A percentile compares a stretch with the other conserved stretches of the same genome.
phyloP scores from a whole-genome alignment of 345 rosid genomes.

The Streptanthus diversifolius region DNA sequence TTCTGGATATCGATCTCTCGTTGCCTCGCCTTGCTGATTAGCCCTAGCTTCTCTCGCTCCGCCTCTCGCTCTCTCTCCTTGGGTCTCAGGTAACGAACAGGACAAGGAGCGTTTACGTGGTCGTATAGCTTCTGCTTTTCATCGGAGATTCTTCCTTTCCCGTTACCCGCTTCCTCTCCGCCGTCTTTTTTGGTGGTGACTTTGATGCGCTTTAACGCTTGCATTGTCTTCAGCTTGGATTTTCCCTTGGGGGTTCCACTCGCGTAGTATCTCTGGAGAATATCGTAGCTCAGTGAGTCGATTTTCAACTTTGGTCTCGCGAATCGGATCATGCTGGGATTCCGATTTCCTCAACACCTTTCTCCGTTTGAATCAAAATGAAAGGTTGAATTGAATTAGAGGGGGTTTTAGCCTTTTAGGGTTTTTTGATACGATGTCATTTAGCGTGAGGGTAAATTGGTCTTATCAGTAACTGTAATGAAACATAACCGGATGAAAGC shows the following conservation, averaged over 20 bases:
- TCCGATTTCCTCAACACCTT: not conserved
- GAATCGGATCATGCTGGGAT: slow-evolving; percentile 36
- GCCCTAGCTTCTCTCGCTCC: slow-evolving; percentile 67
- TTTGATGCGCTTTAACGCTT: slow-evolving; percentile 48
- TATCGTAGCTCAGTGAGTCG: slow-evolving; percentile 29
- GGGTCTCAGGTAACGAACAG: slow-evolving; percentile 60
- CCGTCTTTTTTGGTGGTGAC: slow-evolving; percentile 44
- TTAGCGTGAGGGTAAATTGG: slow-evolving; percentile 11
- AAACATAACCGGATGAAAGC: not conserved
- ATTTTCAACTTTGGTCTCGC: slow-evolving; percentile 26
- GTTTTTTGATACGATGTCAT: not conserved
- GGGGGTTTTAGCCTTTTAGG: slow-evolving; percentile 28
- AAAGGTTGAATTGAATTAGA: not conserved
- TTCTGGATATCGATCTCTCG: slow-evolving; percentile 64
- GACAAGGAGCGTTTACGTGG: slow-evolving; percentile 67
- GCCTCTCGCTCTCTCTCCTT: slow-evolving; percentile 67
- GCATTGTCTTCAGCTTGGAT: slow-evolving; percentile 44
- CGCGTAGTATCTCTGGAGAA: slow-evolving; percentile 49
- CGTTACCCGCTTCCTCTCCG: slow-evolving; percentile 7
- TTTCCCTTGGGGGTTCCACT: slow-evolving; percentile 75
- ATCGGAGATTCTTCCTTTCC: slow-evolving; percentile 37
- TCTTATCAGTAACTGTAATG: not conserved
- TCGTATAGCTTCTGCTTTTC: slow-evolving; percentile 55
- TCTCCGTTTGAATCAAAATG: slow-evolving; percentile 12
- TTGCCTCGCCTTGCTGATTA: slow-evolving; percentile 60